Evolutionary conservation across 495 filamentous ascomycete species (phyloP).

Genomic region (Gamarada debralockiae): DNA sequence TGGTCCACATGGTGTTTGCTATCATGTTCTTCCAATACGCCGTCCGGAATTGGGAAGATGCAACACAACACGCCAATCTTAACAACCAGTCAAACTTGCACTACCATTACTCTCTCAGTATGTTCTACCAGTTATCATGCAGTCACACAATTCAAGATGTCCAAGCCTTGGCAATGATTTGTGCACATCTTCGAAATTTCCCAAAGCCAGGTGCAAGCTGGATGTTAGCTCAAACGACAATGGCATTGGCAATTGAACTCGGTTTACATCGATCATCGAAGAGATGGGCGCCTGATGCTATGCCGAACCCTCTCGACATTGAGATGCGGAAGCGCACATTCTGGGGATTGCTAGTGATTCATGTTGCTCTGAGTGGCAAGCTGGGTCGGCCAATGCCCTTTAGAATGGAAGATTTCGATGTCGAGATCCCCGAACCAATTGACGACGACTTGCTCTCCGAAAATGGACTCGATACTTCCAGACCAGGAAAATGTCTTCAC

Average conservation of each 20-base stretch:
- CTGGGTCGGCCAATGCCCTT: constrained; percentile 74
- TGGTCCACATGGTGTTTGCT: constrained; percentile 73
- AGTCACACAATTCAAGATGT: constrained; percentile 58
- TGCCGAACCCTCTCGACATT: constrained; percentile 54
- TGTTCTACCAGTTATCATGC: constrained; percentile 57
- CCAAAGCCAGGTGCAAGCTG: constrained; percentile 75
- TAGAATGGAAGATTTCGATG: constrained; percentile 65
- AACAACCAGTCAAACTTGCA: constrained; percentile 64
- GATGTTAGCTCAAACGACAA: constrained; percentile 55
- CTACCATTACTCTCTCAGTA: constrained; percentile 68
- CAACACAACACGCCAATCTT: constrained; percentile 45
- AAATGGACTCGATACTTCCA: constrained; percentile 41
- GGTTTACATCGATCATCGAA: constrained; percentile 69
- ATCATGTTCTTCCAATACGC: constrained; percentile 73
- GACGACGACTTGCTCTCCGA: constrained; percentile 62
- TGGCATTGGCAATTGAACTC: constrained; percentile 64
- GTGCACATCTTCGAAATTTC: constrained; percentile 64
- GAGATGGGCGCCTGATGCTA: constrained; percentile 49
- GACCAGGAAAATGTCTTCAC: constrained; percentile 57
- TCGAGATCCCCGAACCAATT: constrained; percentile 66
- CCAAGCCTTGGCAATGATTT: constrained; percentile 68
- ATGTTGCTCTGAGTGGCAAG: constrained; percentile 63
- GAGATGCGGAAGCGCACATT: constrained; percentile 76
- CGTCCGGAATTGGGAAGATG: constrained; percentile 52
- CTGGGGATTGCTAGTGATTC: constrained; percentile 62